phyloP scores from a whole-genome alignment of 441 rosid species.

The Raphanus hybrid region DNA sequence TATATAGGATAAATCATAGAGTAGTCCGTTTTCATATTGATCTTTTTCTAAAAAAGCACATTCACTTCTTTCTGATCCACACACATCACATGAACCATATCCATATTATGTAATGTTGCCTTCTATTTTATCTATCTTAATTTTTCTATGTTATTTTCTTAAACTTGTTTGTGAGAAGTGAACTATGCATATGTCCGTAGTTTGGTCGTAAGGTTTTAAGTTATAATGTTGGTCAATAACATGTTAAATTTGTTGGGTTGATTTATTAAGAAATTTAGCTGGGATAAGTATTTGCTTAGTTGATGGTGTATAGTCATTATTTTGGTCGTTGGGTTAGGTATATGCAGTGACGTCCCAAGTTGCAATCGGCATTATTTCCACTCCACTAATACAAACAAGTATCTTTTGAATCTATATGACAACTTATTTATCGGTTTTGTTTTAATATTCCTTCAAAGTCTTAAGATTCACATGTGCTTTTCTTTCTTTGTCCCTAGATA shows the following conservation, averaged over 20 bases:
- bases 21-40: slow-evolving; percentile 11
- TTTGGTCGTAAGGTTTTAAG: background rate
- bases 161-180: background rate
- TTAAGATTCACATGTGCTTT: background rate
- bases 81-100: slow-evolving; percentile 11
- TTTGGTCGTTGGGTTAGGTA: background rate
- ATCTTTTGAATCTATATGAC: slow-evolving; percentile 2
- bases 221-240: background rate
- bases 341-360: slow-evolving; percentile 9
- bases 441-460: background rate
- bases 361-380: background rate
- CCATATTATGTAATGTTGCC: background rate
- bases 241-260: background rate
- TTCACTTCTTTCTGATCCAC: slow-evolving; percentile 30
- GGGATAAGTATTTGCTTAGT: background rate
- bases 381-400: background rate
- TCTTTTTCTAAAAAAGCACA: slow-evolving; percentile 4
- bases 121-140: background rate
- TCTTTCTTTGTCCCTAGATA: background rate
- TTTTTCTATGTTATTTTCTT: background rate
- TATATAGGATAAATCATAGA: slow-evolving; percentile 22
- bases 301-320: background rate
- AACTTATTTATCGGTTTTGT: background rate
- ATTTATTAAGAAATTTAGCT: background rate
- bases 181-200: background rate